Conservation (phyloP, 2,329 filamentous ascomycete genomes). For the Trichoderma breve region DNA sequence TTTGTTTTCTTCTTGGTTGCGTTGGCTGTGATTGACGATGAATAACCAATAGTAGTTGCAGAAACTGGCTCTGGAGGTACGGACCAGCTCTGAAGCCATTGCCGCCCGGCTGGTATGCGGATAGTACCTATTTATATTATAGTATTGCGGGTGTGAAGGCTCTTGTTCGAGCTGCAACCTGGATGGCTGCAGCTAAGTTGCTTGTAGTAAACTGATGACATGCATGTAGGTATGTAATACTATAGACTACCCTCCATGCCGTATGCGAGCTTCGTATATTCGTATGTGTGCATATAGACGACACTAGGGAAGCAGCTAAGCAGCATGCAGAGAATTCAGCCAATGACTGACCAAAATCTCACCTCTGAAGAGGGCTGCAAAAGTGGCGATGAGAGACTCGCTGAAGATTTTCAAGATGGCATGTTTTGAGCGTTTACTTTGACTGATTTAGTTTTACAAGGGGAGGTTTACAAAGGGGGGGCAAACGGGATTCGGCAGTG, state of each 20-base stretch:
- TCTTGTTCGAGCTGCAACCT: neutral
- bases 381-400: neutral
- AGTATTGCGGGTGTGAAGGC: neutral
- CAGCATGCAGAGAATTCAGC: neutral
- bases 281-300: neutral
- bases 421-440: neutral
- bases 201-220: neutral
- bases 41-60: neutral
- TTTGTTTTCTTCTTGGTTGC: neutral
- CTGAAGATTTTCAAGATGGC: neutral
- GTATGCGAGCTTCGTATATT: neutral
- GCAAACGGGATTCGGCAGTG: slow-evolving; percentile 1
- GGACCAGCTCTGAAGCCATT: neutral
- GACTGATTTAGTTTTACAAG: neutral
- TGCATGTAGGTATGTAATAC: neutral
- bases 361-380: neutral
- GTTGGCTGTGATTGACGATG: neutral
- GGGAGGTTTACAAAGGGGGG: neutral
- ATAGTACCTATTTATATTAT: neutral
- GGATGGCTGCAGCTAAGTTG: neutral
- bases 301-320: neutral
- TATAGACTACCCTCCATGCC: neutral
- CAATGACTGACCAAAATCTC: neutral
- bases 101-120: neutral
- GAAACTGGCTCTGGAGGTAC: neutral